These are phyloP conservation scores for Fagus sylvatica DNA, from an alignment of 306 rosid genomes.

Conservation along the genomic window DNA sequence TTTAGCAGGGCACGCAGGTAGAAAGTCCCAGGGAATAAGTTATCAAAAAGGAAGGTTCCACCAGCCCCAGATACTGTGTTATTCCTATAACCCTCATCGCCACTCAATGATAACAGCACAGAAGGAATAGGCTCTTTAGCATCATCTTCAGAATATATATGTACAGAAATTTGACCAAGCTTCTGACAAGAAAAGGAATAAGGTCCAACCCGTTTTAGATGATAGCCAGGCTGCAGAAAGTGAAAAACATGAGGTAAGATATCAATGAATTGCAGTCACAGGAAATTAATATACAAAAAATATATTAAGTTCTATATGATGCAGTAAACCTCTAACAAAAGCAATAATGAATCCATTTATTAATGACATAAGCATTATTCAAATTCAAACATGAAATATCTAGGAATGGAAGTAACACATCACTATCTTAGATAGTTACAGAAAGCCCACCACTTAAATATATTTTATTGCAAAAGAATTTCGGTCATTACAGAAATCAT, in stretches of 20 bases:
- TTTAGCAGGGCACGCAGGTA: conserved; percentile 94
- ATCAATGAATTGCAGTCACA: conserved; percentile 26
- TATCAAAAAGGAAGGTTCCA: conserved; percentile 71
- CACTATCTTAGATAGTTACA: conserved; percentile 8
- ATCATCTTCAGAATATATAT: conserved; percentile 66
- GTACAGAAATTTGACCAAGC: conserved; percentile 90
- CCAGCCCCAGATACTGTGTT: conserved; percentile 82
- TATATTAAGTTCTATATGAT: not conserved
- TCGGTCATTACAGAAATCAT: conserved; percentile 10
- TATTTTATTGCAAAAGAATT: conserved; percentile 10
- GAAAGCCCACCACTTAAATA: conserved; percentile 18
- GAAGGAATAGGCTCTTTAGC: conserved; percentile 76
- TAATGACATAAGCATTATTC: not conserved
- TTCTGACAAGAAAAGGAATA: conserved; percentile 90
- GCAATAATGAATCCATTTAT: not conserved
- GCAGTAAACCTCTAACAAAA: not conserved
- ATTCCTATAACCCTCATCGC: conserved; percentile 92
- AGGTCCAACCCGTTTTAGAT: conserved; percentile 74
- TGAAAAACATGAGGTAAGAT: conserved; percentile 19
- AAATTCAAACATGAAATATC: not conserved
- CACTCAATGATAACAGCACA: conserved; percentile 89
- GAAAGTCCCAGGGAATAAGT: conserved; percentile 92
- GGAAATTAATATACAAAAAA: not conserved
- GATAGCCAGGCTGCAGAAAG: conserved; percentile 79
- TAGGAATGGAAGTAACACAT: not conserved